These are phyloP conservation scores for Phyllachora maydis DNA, from an alignment of 2,329 filamentous ascomycete genomes.

Conservation along the genomic window DNA sequence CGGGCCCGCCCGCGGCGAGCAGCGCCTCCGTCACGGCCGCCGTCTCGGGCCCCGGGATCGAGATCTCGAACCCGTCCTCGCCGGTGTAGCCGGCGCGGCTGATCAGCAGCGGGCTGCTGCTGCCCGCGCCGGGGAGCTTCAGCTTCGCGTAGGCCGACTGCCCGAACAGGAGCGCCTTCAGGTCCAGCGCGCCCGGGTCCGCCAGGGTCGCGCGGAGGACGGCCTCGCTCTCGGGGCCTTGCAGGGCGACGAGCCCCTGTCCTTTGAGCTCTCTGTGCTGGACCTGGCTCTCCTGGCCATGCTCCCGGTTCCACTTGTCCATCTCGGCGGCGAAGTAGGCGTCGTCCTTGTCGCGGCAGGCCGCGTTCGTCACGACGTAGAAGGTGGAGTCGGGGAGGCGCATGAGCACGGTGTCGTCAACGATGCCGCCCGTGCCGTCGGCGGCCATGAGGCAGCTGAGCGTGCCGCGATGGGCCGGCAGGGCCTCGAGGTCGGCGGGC, in stretches of 20 bases:
- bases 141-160: constrained; percentile 47
- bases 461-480: constrained; percentile 50
- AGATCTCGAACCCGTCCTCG: constrained; percentile 96
- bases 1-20: constrained; percentile 38
- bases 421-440: constrained; percentile 64
- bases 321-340: constrained; percentile 57
- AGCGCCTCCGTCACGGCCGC: constrained; percentile 48
- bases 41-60: constrained; percentile 48
- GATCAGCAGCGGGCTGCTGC: constrained; percentile 38
- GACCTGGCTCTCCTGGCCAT: constrained; percentile 25
- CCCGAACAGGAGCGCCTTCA: constrained; percentile 66
- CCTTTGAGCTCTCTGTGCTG: constrained; percentile 50
- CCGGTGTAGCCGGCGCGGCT: constrained; percentile 89
- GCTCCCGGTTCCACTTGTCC: constrained; percentile 12
- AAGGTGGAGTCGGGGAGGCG: constrained; percentile 39
- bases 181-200: constrained; percentile 25
- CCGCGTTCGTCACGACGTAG: constrained; percentile 92
- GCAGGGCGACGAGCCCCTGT: constrained; percentile 69
- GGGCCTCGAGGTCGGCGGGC: constrained; percentile 46
- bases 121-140: constrained; percentile 28
- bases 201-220: constrained; percentile 45
- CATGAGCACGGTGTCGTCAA: constrained; percentile 87
- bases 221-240: constrained; percentile 59
- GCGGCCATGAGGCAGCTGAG: constrained; percentile 70
- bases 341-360: constrained; percentile 73